These are phyloP conservation scores for Ascochyta rabiei DNA, from an alignment of 2,329 filamentous ascomycete species.

Conservation along the genomic window DNA sequence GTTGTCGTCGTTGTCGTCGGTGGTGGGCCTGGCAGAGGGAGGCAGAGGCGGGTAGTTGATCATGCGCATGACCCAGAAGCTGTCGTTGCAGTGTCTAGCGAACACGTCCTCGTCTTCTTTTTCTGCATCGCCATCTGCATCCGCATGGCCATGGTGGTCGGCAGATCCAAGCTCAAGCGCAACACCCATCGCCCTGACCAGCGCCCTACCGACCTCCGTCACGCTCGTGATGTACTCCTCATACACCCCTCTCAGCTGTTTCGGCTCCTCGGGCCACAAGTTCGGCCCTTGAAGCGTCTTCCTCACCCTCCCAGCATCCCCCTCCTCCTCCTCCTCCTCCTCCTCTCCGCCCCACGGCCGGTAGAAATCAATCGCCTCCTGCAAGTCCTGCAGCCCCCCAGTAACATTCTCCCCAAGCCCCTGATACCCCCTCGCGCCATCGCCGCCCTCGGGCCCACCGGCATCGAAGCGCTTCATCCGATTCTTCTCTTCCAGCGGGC, in stretches of 20 bases:
- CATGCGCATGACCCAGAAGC: constrained; percentile 52
- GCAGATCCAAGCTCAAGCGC: constrained; percentile 39
- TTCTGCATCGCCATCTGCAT: constrained; percentile 16
- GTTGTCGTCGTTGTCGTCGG: constrained; percentile 11
- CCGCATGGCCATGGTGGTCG: neutral
- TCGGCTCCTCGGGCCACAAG: constrained; percentile 49
- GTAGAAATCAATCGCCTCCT: constrained; percentile 51
- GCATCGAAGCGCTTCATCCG: constrained; percentile 45
- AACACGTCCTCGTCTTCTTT: constrained; percentile 36
- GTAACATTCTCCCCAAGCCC: constrained; percentile 48
- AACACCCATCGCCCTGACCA: constrained; percentile 49
- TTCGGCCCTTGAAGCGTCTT: constrained; percentile 51
- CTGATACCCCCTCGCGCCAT: constrained; percentile 49
- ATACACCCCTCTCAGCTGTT: constrained; percentile 39
- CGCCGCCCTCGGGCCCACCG: constrained; percentile 39
- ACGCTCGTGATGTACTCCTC: constrained; percentile 39
- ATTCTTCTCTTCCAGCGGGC: constrained; percentile 37
- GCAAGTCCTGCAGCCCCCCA: constrained; percentile 41
- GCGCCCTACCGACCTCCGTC: constrained; percentile 38
- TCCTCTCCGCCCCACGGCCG: constrained; percentile 38
- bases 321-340: constrained; percentile 22
- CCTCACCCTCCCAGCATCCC: constrained; percentile 18
- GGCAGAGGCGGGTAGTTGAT: constrained; percentile 48
- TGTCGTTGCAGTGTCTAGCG: constrained; percentile 36
- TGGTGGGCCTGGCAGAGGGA: neutral